A percentile compares a stretch with the other conserved stretches of the same genome.
phyloP scores from a whole-genome alignment of 1,139 yeast genomes.

The Hemisphaericaspora subhashii region DNA sequence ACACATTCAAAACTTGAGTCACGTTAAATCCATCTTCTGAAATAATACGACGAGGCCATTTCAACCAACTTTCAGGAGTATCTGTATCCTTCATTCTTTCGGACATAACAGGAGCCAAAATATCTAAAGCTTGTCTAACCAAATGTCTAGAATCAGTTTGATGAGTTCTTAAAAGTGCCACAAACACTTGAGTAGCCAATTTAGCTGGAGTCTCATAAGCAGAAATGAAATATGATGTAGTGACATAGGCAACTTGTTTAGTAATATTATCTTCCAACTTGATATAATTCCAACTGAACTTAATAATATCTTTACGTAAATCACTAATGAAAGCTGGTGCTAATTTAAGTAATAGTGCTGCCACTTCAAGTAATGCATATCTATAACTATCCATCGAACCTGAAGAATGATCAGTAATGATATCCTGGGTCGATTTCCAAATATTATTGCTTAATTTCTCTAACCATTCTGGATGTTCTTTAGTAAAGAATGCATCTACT shows the following conservation, averaged over 20 bases:
- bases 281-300: constrained; percentile 92
- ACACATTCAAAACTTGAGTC: constrained; percentile 82
- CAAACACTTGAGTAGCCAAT: constrained; percentile 88
- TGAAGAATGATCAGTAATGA: constrained; percentile 56
- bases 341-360: constrained; percentile 72
- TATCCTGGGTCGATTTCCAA: constrained; percentile 68
- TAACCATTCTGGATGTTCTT: constrained; percentile 56
- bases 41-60: constrained; percentile 91
- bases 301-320: constrained; percentile 83
- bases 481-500: constrained; percentile 48
- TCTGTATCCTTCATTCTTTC: constrained; percentile 60
- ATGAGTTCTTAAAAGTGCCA: constrained; percentile 81
- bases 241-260: constrained; percentile 90
- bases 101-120: constrained; percentile 86
- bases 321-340: constrained; percentile 62
- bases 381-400: constrained; percentile 76
- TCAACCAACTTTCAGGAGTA: constrained; percentile 77
- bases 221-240: constrained; percentile 82
- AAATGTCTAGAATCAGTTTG: constrained; percentile 82
- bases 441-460: constrained; percentile 58
- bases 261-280: constrained; percentile 86
- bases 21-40: constrained; percentile 87
- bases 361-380: constrained; percentile 76
- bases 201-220: constrained; percentile 89
- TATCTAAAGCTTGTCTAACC: constrained; percentile 85